A percentile compares a stretch with the other conserved stretches of the same genome.
Evolutionary conservation across 495 filamentous ascomycete genomes (phyloP).

Genomic region (Hypomontagnella submonticulosa): DNA sequence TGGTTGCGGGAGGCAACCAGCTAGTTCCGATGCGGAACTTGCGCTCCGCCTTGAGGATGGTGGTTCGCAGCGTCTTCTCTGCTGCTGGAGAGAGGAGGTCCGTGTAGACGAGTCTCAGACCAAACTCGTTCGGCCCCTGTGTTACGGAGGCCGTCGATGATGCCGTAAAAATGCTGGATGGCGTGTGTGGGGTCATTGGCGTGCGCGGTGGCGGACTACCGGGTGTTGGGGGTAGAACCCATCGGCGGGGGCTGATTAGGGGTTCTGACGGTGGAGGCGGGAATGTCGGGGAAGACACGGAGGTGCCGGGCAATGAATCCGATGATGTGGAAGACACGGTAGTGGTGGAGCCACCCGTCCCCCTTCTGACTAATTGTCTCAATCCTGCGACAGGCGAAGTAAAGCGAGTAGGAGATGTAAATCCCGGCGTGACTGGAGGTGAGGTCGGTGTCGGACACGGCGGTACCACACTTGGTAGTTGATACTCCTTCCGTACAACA

Average conservation of each 20-base stretch:
- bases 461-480: conserved; percentile 50
- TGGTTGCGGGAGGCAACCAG: conserved; percentile 54
- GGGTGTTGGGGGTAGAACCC: conserved; percentile 40
- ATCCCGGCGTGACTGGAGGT: conserved; percentile 42
- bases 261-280: conserved; percentile 48
- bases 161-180: conserved; percentile 52
- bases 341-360: conserved; percentile 40
- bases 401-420: conserved; percentile 46
- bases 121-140: conserved; percentile 50
- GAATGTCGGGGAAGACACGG: conserved; percentile 58
- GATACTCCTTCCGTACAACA: conserved; percentile 61
- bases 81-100: conserved; percentile 47
- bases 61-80: conserved; percentile 53
- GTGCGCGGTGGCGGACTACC: conserved; percentile 45
- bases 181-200: conserved; percentile 58
- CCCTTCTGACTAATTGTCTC: conserved; percentile 54
- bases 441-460: conserved; percentile 46
- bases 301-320: conserved; percentile 54
- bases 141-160: conserved; percentile 42
- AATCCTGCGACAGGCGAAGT: conserved; percentile 49
- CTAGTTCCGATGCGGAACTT: conserved; percentile 57
- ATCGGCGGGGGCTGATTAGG: conserved; percentile 41
- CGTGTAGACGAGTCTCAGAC: conserved; percentile 52
- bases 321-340: conserved; percentile 42
- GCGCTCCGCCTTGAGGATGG: conserved; percentile 56